Evolutionary conservation across 2,329 filamentous ascomycete genomes (phyloP).

Genomic region (Gaeumannomyces tritici): DNA sequence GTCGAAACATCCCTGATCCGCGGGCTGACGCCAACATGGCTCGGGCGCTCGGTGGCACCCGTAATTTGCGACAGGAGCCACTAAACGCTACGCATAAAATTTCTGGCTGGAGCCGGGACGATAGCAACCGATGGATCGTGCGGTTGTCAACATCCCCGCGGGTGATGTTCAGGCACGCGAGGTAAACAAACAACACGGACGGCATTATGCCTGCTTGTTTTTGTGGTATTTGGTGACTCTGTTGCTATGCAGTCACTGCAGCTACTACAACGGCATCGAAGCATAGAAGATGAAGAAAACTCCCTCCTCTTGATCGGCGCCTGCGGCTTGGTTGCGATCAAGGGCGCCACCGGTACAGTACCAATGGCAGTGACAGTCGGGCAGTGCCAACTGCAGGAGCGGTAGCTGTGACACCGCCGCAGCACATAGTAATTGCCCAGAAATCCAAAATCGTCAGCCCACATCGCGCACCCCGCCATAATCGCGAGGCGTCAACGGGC

Average conservation of each 20-base stretch:
- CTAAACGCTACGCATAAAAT: constrained; percentile 11
- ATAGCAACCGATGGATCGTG: background rate
- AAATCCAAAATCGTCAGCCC: background rate
- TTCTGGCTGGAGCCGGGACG: background rate
- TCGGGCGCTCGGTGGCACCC: constrained; percentile 9
- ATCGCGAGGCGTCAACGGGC: background rate
- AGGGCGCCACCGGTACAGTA: background rate
- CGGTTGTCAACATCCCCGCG: background rate
- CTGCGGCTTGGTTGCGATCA: background rate
- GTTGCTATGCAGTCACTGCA: too few species aligned
- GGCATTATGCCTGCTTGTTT: background rate
- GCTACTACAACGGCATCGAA: too few species aligned
- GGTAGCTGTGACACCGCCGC: background rate
- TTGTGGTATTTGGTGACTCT: background rate
- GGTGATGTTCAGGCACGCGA: background rate
- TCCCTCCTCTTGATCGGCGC: background rate
- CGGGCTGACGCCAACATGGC: constrained; percentile 7
- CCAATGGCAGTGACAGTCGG: background rate
- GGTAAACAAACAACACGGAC: background rate
- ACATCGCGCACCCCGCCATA: background rate
- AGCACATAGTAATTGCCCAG: background rate
- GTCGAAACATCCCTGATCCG: background rate
- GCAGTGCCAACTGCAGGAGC: background rate
- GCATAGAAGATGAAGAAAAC: background rate
- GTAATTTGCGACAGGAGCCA: constrained; percentile 12